A percentile compares a stretch with the other conserved stretches of the same genome.
Conservation (phyloP, 768 basidiomycete genomes). For the Termitomyces sp. region DNA sequence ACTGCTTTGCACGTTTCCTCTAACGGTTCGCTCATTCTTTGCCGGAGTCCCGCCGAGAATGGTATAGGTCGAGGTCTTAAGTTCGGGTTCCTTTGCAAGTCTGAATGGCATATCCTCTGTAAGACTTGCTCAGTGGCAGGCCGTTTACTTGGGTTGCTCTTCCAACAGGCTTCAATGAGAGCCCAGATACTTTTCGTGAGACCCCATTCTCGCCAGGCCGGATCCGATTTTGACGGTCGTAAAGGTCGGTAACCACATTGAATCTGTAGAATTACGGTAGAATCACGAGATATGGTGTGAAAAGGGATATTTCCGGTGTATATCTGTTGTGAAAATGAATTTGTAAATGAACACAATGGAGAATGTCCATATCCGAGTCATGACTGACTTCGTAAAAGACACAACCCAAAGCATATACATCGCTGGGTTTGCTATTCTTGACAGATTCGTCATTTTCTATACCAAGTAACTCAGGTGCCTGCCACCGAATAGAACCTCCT, state of each 20-base stretch:
- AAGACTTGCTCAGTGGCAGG: not conserved
- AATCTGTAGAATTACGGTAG: not conserved
- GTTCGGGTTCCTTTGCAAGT: too few species aligned
- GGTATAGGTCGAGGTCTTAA: too few species aligned
- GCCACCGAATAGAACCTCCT: slow-evolving; percentile 1
- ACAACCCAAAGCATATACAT: not conserved
- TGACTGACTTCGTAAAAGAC: not conserved
- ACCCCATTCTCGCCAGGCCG: not conserved
- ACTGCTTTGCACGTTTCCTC: too few species aligned
- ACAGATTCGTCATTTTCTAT: not conserved
- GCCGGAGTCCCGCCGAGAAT: too few species aligned
- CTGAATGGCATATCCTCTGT: too few species aligned
- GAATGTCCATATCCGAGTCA: not conserved
- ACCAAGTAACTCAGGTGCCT: not conserved
- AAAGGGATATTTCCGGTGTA: slow-evolving; percentile 3
- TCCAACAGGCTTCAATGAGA: slow-evolving; percentile 5
- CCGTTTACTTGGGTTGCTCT: not conserved
- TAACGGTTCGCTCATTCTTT: too few species aligned
- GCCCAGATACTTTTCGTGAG: not conserved
- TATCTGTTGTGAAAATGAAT: not conserved
- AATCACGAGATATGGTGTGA: not conserved
- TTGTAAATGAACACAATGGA: not conserved
- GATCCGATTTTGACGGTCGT: not conserved
- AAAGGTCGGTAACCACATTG: not conserved
- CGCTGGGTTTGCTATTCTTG: not conserved